A percentile compares a stretch with the other conserved stretches of the same genome.
phyloP scores from a whole-genome alignment of 208 protist species.

The Acanthamoeba castellanii region DNA sequence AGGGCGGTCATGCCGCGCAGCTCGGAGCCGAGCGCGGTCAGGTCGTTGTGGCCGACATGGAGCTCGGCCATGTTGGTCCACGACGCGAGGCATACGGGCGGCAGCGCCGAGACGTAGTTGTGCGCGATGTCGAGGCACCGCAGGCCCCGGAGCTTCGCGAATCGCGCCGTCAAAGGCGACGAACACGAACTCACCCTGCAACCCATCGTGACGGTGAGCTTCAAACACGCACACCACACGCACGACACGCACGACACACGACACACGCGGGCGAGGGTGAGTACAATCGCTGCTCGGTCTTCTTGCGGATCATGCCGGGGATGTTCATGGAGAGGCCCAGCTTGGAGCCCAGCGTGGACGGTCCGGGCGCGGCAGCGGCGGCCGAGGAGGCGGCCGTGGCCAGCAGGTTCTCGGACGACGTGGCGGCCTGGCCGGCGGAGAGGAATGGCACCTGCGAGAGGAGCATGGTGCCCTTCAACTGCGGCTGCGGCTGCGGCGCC shows the following conservation, averaged over 20 bases:
- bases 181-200: neutral
- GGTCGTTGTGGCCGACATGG: neutral
- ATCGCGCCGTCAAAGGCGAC: neutral
- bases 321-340: conserved; percentile 15
- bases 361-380: neutral
- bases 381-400: neutral
- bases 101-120: conserved; percentile 46
- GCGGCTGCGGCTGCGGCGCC: neutral
- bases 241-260: neutral
- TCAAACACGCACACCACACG: neutral
- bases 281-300: neutral
- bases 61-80: neutral
- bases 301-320: neutral
- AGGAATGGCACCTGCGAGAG: conserved; percentile 22
- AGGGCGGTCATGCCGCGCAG: conserved; percentile 7
- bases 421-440: neutral
- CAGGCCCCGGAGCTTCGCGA: neutral
- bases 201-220: too few species aligned
- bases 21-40: conserved; percentile 23
- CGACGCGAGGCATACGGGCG: neutral
- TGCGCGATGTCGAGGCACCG: neutral
- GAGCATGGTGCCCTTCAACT: neutral
- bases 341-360: neutral
- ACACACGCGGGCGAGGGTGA: neutral
- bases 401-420: neutral